phyloP scores from a whole-genome alignment of 73 alveolate genomes.

The Blepharisma japonicum region DNA sequence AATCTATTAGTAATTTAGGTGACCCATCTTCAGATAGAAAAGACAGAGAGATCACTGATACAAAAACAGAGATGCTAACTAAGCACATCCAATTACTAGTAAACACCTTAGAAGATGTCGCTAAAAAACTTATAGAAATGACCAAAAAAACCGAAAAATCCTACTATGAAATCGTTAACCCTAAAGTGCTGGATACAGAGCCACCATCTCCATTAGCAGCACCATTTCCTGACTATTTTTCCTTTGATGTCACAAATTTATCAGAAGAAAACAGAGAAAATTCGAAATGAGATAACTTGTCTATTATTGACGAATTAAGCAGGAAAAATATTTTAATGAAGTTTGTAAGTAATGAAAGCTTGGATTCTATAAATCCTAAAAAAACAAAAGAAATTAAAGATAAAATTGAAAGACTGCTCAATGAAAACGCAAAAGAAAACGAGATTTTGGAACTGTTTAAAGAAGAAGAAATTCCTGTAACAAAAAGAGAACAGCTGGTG shows the following conservation, averaged over 20 bases:
- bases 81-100: conserved; percentile 17
- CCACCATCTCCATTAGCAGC: conserved; percentile 26
- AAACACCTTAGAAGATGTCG: conserved; percentile 27
- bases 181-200: neutral
- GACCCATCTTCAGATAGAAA: too few relatives aligned
- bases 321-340: too few relatives aligned
- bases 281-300: too few relatives aligned
- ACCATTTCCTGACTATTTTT: conserved; percentile 23
- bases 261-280: conserved; percentile 28
- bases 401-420: neutral
- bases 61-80: neutral
- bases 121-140: neutral
- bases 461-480: conserved; percentile 27
- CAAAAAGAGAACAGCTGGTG: conserved; percentile 16
- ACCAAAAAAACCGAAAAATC: conserved; percentile 4
- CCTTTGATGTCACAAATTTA: neutral
- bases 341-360: too few relatives aligned
- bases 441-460: neutral
- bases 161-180: conserved; percentile 24
- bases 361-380: too few relatives aligned
- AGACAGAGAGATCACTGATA: neutral
- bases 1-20: too few relatives aligned
- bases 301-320: too few relatives aligned
- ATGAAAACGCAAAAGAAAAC: neutral
- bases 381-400: neutral